A percentile compares a stretch with the other conserved stretches of the same genome.
Conservation (phyloP, 2,329 filamentous ascomycete genomes). For the Scorias spongiosa region DNA sequence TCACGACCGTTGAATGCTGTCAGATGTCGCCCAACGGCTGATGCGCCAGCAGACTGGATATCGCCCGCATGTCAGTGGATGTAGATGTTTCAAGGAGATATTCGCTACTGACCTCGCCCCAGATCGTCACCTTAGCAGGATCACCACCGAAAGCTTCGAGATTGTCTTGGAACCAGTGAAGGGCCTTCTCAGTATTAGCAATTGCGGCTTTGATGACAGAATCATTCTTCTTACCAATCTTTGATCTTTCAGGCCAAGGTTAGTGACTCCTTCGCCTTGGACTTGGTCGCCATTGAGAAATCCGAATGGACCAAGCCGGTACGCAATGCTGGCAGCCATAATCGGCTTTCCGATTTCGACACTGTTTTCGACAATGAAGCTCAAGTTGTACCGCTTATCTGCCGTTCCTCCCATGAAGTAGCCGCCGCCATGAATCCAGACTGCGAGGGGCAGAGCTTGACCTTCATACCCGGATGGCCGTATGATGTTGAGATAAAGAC, state of each 20-base stretch:
- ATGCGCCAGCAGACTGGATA: constrained; percentile 24
- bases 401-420: constrained; percentile 33
- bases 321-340: constrained; percentile 45
- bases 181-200: constrained; percentile 1
- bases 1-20: constrained; percentile 33
- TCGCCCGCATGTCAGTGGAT: not conserved
- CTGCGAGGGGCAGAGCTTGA: constrained; percentile 36
- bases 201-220: not conserved
- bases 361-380: constrained; percentile 38
- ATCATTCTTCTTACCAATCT: constrained; percentile 19
- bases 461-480: constrained; percentile 34
- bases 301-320: constrained; percentile 52
- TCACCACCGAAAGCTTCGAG: constrained; percentile 65
- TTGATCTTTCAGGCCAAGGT: constrained; percentile 28
- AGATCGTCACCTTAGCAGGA: constrained; percentile 36
- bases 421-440: constrained; percentile 26
- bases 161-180: constrained; percentile 15
- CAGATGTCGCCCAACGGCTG: constrained; percentile 30
- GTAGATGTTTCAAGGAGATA: not conserved
- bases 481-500: constrained; percentile 47
- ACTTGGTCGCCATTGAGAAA: constrained; percentile 47
- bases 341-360: constrained; percentile 32
- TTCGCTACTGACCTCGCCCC: constrained; percentile 18
- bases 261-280: constrained; percentile 38
- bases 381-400: constrained; percentile 47